Conservation (phyloP, 2,329 filamentous ascomycete species). For the Scopulariopsis brevicaulis region DNA sequence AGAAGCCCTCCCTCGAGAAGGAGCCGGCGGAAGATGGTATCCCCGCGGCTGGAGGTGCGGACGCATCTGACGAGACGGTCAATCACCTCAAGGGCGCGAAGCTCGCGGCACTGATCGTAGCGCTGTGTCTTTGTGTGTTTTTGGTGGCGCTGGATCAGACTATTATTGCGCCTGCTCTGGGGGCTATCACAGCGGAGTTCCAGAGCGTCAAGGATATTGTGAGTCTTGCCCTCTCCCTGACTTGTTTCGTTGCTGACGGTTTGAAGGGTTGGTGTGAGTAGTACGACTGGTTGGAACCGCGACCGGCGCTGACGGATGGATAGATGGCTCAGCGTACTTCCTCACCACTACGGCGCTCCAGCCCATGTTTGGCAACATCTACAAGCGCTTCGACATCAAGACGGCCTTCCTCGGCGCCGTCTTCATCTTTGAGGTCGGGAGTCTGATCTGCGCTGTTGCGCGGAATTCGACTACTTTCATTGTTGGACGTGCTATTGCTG, state of each 20-base stretch:
- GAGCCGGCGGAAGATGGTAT: neutral
- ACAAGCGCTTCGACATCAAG: constrained; percentile 38
- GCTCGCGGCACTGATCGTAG: constrained; percentile 27
- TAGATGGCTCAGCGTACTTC: constrained; percentile 36
- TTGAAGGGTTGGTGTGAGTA: constrained; percentile 6
- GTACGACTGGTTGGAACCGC: neutral
- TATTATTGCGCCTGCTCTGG: constrained; percentile 39
- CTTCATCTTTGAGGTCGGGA: constrained; percentile 32
- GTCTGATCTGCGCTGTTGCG: constrained; percentile 29
- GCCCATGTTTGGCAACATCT: constrained; percentile 36
- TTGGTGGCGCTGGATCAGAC: constrained; percentile 39
- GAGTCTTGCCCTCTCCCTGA: constrained; percentile 5
- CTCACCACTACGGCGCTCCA: constrained; percentile 37
- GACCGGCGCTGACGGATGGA: neutral
- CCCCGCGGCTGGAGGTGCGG: neutral
- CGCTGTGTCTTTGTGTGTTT: constrained; percentile 34
- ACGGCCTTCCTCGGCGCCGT: constrained; percentile 27
- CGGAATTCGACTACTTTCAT: constrained; percentile 36
- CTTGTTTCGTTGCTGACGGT: neutral
- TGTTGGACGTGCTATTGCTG: constrained; percentile 37
- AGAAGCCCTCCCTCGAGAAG: constrained; percentile 6
- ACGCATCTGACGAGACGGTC: constrained; percentile 9
- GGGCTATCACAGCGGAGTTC: constrained; percentile 36
- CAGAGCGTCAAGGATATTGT: constrained; percentile 32
- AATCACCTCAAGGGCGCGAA: constrained; percentile 27